These are phyloP conservation scores for Podospora anserina DNA, from an alignment of 495 filamentous ascomycete species.

Conservation along the genomic window DNA sequence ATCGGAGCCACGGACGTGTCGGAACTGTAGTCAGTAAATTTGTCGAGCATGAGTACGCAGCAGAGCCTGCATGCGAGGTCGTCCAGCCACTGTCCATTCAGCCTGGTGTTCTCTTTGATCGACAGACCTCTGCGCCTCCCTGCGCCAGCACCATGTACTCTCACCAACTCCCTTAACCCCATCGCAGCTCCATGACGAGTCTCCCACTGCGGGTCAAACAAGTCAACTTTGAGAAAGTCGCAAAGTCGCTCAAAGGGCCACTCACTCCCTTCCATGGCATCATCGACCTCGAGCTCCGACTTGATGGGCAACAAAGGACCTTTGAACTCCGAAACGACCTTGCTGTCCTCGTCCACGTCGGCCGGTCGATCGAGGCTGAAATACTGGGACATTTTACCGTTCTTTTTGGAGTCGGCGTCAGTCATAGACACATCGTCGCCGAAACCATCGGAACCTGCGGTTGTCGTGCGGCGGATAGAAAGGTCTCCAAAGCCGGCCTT, in stretches of 20 bases:
- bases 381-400: slow-evolving; percentile 78
- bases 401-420: slow-evolving; percentile 59
- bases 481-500: slow-evolving; percentile 82
- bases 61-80: slow-evolving; percentile 89
- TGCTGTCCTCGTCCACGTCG: slow-evolving; percentile 78
- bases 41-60: slow-evolving; percentile 94
- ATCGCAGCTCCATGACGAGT: slow-evolving; percentile 96
- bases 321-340: slow-evolving; percentile 94
- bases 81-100: slow-evolving; percentile 84
- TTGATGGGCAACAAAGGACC: slow-evolving; percentile 62
- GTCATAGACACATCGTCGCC: slow-evolving; percentile 58
- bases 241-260: slow-evolving; percentile 95
- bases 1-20: slow-evolving; percentile 96
- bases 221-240: slow-evolving; percentile 85
- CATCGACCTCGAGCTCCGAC: slow-evolving; percentile 63
- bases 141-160: slow-evolving; percentile 89
- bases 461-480: slow-evolving; percentile 63
- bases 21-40: slow-evolving; percentile 95
- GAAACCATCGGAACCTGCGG: slow-evolving; percentile 46
- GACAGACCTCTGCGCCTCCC: slow-evolving; percentile 70
- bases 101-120: slow-evolving; percentile 67
- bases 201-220: slow-evolving; percentile 95
- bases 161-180: slow-evolving; percentile 86
- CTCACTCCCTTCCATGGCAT: slow-evolving; percentile 72
- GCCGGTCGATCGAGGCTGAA: slow-evolving; percentile 75